Conservation (phyloP, 345 rosid genomes). For the Eucalyptus virginea region DNA sequence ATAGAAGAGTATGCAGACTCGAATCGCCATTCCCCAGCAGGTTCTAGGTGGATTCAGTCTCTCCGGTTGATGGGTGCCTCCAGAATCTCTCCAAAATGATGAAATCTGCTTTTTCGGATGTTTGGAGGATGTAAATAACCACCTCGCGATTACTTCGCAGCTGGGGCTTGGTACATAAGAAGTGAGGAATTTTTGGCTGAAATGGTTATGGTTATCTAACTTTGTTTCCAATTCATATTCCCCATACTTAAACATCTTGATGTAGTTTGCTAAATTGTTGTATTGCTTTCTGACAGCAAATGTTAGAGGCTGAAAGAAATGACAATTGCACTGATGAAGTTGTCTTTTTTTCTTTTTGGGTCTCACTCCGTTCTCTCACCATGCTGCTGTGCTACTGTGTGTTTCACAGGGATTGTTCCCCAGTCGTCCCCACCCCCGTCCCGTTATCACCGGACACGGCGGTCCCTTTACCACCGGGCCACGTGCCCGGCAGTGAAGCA, state of each 20-base stretch:
- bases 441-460: rapidly evolving
- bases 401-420: neutral
- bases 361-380: neutral
- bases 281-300: neutral
- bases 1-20: neutral
- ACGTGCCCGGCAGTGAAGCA: neutral
- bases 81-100: neutral
- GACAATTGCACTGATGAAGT: neutral
- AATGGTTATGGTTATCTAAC: neutral
- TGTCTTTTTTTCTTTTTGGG: neutral
- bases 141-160: neutral
- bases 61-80: neutral
- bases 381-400: neutral
- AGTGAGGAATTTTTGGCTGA: neutral
- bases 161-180: neutral
- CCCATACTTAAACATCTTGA: neutral
- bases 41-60: neutral
- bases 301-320: neutral
- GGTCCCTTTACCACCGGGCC: neutral
- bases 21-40: neutral
- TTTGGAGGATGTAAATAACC: neutral
- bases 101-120: neutral
- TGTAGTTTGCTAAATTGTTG: neutral
- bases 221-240: neutral
- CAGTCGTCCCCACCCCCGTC: neutral